Conservation (phyloP, 495 filamentous ascomycete genomes). For the Hypoxylon intermedium region DNA sequence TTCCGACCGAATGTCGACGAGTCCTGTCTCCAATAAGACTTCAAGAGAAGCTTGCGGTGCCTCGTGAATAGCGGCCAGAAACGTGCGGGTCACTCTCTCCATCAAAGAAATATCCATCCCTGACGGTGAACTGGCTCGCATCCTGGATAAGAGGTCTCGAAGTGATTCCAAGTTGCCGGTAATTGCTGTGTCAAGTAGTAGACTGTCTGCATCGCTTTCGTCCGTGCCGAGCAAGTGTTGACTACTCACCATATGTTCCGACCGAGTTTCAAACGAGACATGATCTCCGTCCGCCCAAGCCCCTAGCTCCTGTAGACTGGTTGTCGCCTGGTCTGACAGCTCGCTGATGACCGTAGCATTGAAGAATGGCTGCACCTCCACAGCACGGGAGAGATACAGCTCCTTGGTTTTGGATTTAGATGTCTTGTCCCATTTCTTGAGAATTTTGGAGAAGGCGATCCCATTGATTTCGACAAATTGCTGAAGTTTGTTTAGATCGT, state of each 20-base stretch:
- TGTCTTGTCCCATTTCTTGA: slow-evolving; percentile 99
- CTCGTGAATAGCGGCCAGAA: slow-evolving; percentile 84
- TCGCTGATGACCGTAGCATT: slow-evolving; percentile 96
- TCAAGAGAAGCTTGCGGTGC: slow-evolving; percentile 79
- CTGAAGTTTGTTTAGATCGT: slow-evolving; percentile 94
- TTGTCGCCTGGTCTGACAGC: slow-evolving; percentile 93
- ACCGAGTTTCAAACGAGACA: slow-evolving; percentile 74
- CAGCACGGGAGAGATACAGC: slow-evolving; percentile 91
- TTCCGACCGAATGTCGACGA: slow-evolving; percentile 85
- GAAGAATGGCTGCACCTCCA: slow-evolving; percentile 98
- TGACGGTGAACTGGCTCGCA: slow-evolving; percentile 51
- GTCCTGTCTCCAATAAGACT: slow-evolving; percentile 75
- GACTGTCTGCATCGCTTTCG: slow-evolving; percentile 84
- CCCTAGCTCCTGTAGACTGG: slow-evolving; percentile 86
- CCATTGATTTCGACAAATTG: slow-evolving; percentile 99
- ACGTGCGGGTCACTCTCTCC: slow-evolving; percentile 84
- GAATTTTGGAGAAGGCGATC: slow-evolving; percentile 95
- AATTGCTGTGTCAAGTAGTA: slow-evolving; percentile 86
- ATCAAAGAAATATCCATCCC: slow-evolving; percentile 54
- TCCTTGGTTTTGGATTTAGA: slow-evolving; percentile 99
- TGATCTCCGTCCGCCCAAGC: slow-evolving; percentile 97
- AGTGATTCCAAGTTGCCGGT: slow-evolving; percentile 70
- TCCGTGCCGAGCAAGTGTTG: slow-evolving; percentile 71
- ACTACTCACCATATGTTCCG: slow-evolving; percentile 68
- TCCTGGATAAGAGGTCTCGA: slow-evolving; percentile 58